Conservation (phyloP, 768 basidiomycete genomes). For the Boletus rubescentipes region DNA sequence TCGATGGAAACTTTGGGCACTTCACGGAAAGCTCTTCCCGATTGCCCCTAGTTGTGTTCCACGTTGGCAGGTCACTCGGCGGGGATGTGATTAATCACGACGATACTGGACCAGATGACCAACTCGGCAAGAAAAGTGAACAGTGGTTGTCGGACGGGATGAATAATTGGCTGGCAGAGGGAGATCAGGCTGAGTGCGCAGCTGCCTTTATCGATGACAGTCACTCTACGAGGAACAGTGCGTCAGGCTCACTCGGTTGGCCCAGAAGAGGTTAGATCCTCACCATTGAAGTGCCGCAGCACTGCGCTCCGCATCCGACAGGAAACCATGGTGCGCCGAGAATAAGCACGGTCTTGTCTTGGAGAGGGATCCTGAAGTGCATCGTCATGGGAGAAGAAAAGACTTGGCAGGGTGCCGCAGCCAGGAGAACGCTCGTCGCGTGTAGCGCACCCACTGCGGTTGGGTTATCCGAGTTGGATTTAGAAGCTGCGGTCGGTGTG, state of each 20-base stretch:
- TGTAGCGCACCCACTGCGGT: constrained; percentile 26
- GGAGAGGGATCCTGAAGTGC: constrained; percentile 18
- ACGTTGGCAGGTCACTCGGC: background rate
- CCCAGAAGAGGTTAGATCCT: background rate
- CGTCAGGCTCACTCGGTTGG: background rate
- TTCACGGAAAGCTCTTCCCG: background rate
- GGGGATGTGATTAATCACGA: no score
- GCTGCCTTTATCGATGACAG: background rate
- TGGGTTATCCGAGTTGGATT: background rate
- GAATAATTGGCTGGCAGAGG: background rate
- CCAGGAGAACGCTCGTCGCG: constrained; percentile 21
- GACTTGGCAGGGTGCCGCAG: constrained; percentile 25
- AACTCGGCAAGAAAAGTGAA: no score
- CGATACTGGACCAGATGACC: no score
- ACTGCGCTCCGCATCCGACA: constrained; percentile 4
- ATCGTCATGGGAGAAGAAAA: constrained; percentile 24
- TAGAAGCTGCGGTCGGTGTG: background rate
- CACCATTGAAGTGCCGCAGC: background rate
- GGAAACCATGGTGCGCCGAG: constrained; percentile 19
- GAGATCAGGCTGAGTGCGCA: background rate
- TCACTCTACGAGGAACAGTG: background rate
- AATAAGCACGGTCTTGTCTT: constrained; percentile 22
- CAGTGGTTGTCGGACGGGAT: background rate
- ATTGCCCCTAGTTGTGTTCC: background rate
- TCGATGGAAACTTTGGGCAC: no score